Evolutionary conservation across 2,329 filamentous ascomycete genomes (phyloP).

Genomic region (Fusarium fracticaudum): DNA sequence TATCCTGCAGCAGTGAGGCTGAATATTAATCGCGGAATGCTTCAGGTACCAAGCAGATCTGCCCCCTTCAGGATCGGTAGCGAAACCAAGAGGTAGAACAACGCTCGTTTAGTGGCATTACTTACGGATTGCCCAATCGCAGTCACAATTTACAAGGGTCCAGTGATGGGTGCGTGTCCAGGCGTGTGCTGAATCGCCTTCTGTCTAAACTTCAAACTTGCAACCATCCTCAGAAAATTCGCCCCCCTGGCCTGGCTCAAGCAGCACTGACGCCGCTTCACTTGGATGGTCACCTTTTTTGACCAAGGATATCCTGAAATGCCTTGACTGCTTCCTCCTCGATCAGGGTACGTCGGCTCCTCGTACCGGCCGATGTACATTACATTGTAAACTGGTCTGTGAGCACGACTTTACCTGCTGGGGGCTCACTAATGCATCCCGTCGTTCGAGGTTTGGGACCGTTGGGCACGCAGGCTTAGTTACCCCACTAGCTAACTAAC

Average conservation of each 20-base stretch:
- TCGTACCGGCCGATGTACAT: slow-evolving; percentile 25
- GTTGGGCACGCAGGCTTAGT: slow-evolving; percentile 23
- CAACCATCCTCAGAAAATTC: slow-evolving; percentile 4
- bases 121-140: slow-evolving; percentile 18
- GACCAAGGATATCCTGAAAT: not conserved
- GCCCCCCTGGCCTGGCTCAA: not conserved
- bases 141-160: slow-evolving; percentile 17
- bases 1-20: slow-evolving; percentile 22
- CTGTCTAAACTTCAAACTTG: slow-evolving; percentile 8
- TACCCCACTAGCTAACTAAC: slow-evolving; percentile 22
- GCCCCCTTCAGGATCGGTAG: slow-evolving; percentile 6
- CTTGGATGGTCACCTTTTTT: not conserved
- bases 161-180: slow-evolving; percentile 21
- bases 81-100: slow-evolving; percentile 6
- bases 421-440: slow-evolving; percentile 16
- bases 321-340: not conserved
- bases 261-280: not conserved
- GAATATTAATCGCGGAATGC: slow-evolving; percentile 1
- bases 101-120: slow-evolving; percentile 12
- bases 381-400: slow-evolving; percentile 14
- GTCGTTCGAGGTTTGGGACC: slow-evolving; percentile 35
- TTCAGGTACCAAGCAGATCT: slow-evolving; percentile 1
- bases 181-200: slow-evolving; percentile 19
- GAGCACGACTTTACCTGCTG: not conserved
- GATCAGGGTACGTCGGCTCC: slow-evolving; percentile 38